Evolutionary conservation across 768 basidiomycete genomes (phyloP).

Genomic region (Naganishia kalamii): DNA sequence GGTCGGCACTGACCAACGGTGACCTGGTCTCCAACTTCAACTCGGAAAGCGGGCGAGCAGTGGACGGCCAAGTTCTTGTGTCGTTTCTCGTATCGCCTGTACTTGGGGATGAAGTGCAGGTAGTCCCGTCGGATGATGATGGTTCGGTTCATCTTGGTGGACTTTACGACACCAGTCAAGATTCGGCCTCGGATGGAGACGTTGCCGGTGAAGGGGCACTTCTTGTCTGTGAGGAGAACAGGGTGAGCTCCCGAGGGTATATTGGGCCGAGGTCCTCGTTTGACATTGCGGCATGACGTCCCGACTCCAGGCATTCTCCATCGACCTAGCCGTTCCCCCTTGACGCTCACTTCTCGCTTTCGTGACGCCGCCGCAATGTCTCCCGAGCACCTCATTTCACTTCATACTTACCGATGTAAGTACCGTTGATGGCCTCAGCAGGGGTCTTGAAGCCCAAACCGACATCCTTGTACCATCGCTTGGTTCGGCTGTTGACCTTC

Average conservation of each 20-base stretch:
- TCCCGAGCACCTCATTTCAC: background rate
- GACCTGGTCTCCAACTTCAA: conserved; percentile 84
- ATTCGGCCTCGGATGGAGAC: conserved; percentile 99
- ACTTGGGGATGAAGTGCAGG: conserved; percentile 73
- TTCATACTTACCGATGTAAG: conserved; percentile 76
- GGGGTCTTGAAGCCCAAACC: conserved; percentile 97
- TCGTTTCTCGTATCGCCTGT: conserved; percentile 84
- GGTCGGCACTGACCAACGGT: conserved; percentile 99
- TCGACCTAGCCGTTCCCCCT: background rate
- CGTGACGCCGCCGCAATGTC: background rate
- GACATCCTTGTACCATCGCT: conserved; percentile 99
- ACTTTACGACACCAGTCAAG: conserved; percentile 92
- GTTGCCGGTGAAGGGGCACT: conserved; percentile 96
- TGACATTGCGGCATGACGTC: background rate
- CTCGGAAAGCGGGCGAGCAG: conserved; percentile 97
- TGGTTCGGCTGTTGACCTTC: conserved; percentile 89
- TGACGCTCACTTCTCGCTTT: background rate
- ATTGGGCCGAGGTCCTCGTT: too few relatives aligned
- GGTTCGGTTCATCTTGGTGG: conserved; percentile 99
- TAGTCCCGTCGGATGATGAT: conserved; percentile 76
- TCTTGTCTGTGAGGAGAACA: conserved; percentile 68
- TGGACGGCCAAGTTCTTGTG: conserved; percentile 98
- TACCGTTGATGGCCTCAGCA: conserved; percentile 85
- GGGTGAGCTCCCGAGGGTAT: too few relatives aligned
- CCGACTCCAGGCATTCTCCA: background rate